Base-by-base conservation (phyloP, 2,329 filamentous ascomycete species). In the Davidsoniella virescens region DNA sequence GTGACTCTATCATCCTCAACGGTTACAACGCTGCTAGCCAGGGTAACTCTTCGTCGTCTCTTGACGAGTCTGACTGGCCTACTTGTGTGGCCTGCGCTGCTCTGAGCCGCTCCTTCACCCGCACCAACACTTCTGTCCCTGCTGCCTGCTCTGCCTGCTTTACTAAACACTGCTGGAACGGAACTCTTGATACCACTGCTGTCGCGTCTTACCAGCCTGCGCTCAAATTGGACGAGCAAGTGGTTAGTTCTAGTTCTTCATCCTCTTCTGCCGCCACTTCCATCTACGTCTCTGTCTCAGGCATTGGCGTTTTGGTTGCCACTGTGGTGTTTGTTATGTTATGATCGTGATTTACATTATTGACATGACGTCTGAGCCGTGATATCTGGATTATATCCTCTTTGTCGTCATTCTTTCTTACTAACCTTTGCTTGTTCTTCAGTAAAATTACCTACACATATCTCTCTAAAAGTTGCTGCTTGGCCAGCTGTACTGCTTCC, bases 81-180 rank as follows among this genome's bases (percentile, higher is more conserved):
- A 71, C 78, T 1, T 98, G 90, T 58, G 82, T 94, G 4, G 87
- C 81, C 18, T 98, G 92, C 64, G 92, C 90, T 4, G 80, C 94
- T 38, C 71, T 96, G 14, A 76, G 75, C 49, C 76, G 90, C 54
- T 87, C 81, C 57, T 75, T 92, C 56, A 70, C 78, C 54, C 75
- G 86, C 46, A 90, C 85, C 0, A 70, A 72, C 16, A 82, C 82
- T 0, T 55, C 67, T 0, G 71, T 88, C 1, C 90, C 90, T 0
- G 70, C 73, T 0, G 77, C 76, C 8, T 98, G 92, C 67, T 70
- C 66, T 41, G 59, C 71, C 46, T 98, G 92, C 67, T 96, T 95
- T 64, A 57, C 69, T 10, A 65, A 69, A 17, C 95, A 95, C 68
- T 98, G 92, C 73, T 98, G 92, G 92, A 76, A 95, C 62, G 92